Evolutionary conservation across 176 grass and related monocot species (phyloP).

Genomic region (Zizania latifolia): DNA sequence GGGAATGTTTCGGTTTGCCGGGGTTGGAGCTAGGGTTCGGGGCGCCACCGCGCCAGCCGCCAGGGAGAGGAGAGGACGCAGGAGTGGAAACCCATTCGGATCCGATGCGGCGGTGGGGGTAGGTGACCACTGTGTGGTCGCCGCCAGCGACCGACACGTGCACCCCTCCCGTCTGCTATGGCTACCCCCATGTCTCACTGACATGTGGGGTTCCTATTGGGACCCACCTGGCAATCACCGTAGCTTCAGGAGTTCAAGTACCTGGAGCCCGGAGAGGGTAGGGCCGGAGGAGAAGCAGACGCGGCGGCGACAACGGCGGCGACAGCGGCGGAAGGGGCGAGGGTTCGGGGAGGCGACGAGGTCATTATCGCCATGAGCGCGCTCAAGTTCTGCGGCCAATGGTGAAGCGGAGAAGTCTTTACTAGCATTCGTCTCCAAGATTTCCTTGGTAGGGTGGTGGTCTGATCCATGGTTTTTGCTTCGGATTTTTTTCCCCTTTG

Average conservation of each 20-base stretch:
- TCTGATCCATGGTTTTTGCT: not conserved
- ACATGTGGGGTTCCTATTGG: not conserved
- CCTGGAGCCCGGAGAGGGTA: too few species aligned
- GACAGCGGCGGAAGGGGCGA: too few species aligned
- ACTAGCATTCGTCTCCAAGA: not conserved
- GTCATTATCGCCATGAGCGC: slow-evolving; percentile 44
- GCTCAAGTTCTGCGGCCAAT: slow-evolving; percentile 66
- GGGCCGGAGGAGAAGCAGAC: too few species aligned
- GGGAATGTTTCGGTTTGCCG: not conserved
- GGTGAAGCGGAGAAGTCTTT: slow-evolving; percentile 27
- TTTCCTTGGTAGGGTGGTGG: not conserved
- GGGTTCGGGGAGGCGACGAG: not conserved
- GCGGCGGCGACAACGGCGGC: not conserved
- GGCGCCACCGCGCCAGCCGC: too few species aligned
- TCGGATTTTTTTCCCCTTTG: slow-evolving; percentile 4
- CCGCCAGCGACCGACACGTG: not conserved
- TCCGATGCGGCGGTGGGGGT: slow-evolving; percentile 28
- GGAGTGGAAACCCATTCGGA: slow-evolving; percentile 21
- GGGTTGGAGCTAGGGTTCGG: slow-evolving; percentile 50
- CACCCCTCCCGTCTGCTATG: not conserved
- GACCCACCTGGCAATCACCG: not conserved
- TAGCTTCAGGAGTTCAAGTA: too few species aligned
- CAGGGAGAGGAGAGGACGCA: not conserved
- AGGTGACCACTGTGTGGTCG: slow-evolving; percentile 24
- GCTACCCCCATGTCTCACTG: not conserved